Evolutionary conservation across 2,329 filamentous ascomycete genomes (phyloP).

Genomic region (Hypoxylon sp.): DNA sequence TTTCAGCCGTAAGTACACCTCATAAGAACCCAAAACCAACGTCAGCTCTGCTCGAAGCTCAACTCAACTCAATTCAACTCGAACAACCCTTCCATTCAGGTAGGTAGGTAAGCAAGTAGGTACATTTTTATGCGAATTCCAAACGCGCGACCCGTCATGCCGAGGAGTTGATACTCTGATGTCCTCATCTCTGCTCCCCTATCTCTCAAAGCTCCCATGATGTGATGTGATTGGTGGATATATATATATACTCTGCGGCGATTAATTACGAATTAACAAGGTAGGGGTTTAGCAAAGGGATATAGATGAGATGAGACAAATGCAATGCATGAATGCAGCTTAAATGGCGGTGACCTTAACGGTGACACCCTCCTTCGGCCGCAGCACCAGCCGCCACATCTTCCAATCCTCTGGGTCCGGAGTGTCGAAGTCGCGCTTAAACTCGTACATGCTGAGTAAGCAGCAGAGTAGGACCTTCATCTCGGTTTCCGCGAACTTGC

Average conservation of each 20-base stretch:
- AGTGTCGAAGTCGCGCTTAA: constrained; percentile 55
- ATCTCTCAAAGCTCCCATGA: not conserved
- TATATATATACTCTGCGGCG: not conserved
- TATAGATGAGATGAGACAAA: not conserved
- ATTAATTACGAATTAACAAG: constrained; percentile 3
- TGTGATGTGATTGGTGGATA: not conserved
- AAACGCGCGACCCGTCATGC: not conserved
- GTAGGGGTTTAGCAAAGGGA: not conserved
- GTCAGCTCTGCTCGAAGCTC: not conserved
- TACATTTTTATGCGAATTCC: constrained; percentile 5
- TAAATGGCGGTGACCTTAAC: constrained; percentile 56
- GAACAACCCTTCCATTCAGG: not conserved
- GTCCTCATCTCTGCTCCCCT: not conserved
- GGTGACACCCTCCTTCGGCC: constrained; percentile 61
- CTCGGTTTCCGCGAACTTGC: constrained; percentile 54
- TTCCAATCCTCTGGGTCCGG: constrained; percentile 63
- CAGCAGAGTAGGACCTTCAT: constrained; percentile 56
- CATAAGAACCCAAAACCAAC: constrained; percentile 25
- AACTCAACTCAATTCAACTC: not conserved
- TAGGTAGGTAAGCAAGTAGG: not conserved
- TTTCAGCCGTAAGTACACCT: constrained; percentile 10
- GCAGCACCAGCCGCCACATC: constrained; percentile 64
- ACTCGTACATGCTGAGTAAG: constrained; percentile 55
- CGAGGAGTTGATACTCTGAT: not conserved
- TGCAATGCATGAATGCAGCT: not conserved